These are phyloP conservation scores for Juglanconis juglandina DNA, from an alignment of 2,329 filamentous ascomycete species.

Conservation along the genomic window DNA sequence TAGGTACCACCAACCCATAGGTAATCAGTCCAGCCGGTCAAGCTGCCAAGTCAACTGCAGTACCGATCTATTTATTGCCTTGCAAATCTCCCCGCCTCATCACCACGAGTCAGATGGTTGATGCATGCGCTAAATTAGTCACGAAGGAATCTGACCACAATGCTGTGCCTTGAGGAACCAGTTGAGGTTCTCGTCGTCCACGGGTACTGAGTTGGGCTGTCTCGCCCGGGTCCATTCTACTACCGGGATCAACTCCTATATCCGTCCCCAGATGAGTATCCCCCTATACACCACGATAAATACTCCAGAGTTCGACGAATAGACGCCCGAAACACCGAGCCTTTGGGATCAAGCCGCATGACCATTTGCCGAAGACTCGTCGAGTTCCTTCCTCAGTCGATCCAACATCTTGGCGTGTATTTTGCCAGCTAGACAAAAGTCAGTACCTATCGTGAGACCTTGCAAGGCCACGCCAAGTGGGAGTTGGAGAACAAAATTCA, in stretches of 20 bases:
- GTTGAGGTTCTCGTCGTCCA: too few relatives aligned
- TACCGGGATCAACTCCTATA: not conserved
- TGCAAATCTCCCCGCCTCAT: too few relatives aligned
- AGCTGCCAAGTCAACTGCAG: too few relatives aligned
- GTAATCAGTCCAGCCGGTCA: too few relatives aligned
- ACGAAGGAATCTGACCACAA: too few relatives aligned
- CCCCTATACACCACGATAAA: not conserved
- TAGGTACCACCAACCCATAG: too few relatives aligned
- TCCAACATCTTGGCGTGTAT: constrained; percentile 49
- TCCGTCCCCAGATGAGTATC: not conserved
- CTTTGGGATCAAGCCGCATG: not conserved
- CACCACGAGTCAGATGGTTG: too few relatives aligned
- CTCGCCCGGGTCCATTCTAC: too few relatives aligned
- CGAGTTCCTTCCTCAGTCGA: constrained; percentile 32
- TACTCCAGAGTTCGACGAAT: not conserved
- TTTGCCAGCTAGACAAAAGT: constrained; percentile 17
- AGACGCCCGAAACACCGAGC: not conserved
- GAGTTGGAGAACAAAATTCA: not conserved
- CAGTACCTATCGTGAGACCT: not conserved
- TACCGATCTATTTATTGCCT: too few relatives aligned
- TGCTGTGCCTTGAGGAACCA: too few relatives aligned
- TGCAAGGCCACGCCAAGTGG: not conserved
- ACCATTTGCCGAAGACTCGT: not conserved
- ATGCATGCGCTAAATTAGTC: too few relatives aligned
- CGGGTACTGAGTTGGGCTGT: too few relatives aligned